Conservation (phyloP, 2,329 filamentous ascomycete genomes). For the Botrytis fabae region DNA sequence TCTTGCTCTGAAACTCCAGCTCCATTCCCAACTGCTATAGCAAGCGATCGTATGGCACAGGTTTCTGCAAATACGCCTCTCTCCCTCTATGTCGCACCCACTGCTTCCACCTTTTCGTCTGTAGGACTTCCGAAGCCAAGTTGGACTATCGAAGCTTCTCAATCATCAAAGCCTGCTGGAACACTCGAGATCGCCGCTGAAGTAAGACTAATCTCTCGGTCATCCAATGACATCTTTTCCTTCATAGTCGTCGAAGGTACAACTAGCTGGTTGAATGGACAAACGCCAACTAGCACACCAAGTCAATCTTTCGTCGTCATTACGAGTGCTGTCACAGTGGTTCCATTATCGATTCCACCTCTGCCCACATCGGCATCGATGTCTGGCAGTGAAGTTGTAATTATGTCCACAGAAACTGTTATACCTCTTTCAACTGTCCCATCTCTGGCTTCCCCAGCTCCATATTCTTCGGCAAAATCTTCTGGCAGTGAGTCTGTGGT, state of each 20-base stretch:
- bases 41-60: neutral
- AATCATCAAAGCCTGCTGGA: neutral
- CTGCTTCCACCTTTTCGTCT: neutral
- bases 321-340: slow-evolving; percentile 33
- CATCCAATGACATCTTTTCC: neutral
- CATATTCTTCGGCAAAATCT: neutral
- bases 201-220: neutral
- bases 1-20: neutral
- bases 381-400: neutral
- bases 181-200: neutral
- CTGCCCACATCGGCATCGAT: too few species aligned
- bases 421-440: slow-evolving; percentile 24
- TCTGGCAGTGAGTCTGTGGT: neutral
- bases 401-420: slow-evolving; percentile 28
- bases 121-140: neutral
- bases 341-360: slow-evolving; percentile 25
- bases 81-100: neutral
- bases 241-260: slow-evolving; percentile 30
- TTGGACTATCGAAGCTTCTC: neutral
- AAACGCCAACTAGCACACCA: slow-evolving; percentile 26
- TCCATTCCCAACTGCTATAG: neutral
- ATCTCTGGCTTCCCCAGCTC: neutral
- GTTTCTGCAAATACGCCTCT: neutral
- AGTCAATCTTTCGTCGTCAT: slow-evolving; percentile 27
- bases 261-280: slow-evolving; percentile 34